Conservation (phyloP, 75 land plant genomes). For the Isoetes taiwanensis region DNA sequence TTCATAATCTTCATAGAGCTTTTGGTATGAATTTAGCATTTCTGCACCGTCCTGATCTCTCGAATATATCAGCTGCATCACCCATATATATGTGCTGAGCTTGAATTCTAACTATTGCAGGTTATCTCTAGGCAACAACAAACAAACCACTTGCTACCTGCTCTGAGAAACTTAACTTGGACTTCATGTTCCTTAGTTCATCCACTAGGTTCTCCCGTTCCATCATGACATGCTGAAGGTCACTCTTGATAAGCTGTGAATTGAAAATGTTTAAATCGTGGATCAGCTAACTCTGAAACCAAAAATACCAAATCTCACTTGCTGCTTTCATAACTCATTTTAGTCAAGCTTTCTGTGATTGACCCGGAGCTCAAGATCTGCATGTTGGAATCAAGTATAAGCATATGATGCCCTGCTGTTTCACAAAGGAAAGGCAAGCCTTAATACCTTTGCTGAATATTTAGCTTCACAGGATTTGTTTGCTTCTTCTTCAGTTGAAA, state of each 20-base stretch:
- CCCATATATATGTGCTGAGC: background rate
- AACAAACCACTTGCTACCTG: slow-evolving; percentile 9
- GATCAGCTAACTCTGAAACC: background rate
- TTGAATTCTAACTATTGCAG: background rate
- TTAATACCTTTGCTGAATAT: slow-evolving; percentile 14
- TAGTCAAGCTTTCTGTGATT: slow-evolving; percentile 7
- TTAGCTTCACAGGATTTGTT: slow-evolving; percentile 16
- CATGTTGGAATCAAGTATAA: background rate
- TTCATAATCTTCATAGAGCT: slow-evolving; percentile 20
- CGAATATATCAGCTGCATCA: slow-evolving; percentile 12
- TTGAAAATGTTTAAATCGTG: background rate
- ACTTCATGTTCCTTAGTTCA: slow-evolving; percentile 15
- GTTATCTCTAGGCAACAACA: background rate
- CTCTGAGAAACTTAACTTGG: slow-evolving; percentile 15
- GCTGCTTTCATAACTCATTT: slow-evolving; percentile 10
- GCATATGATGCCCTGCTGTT: background rate
- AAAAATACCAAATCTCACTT: slow-evolving; percentile 8
- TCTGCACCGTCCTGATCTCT: slow-evolving; percentile 23
- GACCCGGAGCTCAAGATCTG: slow-evolving; percentile 10
- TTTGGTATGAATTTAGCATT: slow-evolving; percentile 10
- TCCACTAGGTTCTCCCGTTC: slow-evolving; percentile 16
- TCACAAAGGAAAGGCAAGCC: background rate
- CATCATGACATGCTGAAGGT: slow-evolving; percentile 10
- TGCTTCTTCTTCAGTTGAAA: slow-evolving; percentile 13
- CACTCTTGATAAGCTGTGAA: slow-evolving; percentile 10